A percentile compares a stretch with the other conserved stretches of the same genome.
phyloP scores from a whole-genome alignment of 805 yeast genomes.

The Tetrapisispora taiwanensis region DNA sequence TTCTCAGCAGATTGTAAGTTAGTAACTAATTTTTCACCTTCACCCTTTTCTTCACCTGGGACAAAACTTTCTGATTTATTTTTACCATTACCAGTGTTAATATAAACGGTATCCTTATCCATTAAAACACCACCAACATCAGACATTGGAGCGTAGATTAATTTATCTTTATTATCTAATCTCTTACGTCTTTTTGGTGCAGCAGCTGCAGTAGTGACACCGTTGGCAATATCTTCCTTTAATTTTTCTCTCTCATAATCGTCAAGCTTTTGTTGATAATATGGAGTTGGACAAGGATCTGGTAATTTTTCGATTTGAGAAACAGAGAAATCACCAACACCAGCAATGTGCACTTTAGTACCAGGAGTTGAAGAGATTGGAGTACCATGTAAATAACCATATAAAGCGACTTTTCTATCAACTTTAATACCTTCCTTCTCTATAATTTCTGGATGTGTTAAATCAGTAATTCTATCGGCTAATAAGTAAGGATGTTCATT shows the following conservation, averaged over 20 bases:
- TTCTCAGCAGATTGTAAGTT: conserved; percentile 62
- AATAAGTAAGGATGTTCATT: conserved; percentile 93
- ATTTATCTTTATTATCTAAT: conserved; percentile 86
- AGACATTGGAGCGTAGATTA: conserved; percentile 97
- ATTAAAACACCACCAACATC: conserved; percentile 98
- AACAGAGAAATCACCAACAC: conserved; percentile 82
- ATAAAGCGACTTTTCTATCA: conserved; percentile 82
- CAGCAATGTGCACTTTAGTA: conserved; percentile 85
- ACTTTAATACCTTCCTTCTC: conserved; percentile 63
- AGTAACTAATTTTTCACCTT: conserved; percentile 81
- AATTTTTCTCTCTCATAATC: conserved; percentile 68
- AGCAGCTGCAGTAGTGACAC: conserved; percentile 44
- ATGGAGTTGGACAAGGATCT: conserved; percentile 98
- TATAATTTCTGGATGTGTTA: conserved; percentile 82
- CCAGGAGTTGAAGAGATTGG: conserved; percentile 53
- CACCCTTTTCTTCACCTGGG: conserved; percentile 59
- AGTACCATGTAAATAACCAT: conserved; percentile 93
- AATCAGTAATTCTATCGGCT: conserved; percentile 84
- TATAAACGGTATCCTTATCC: conserved; percentile 95
- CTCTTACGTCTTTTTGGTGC: conserved; percentile 80
- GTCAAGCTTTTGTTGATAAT: conserved; percentile 73
- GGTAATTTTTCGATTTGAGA: conserved; percentile 78
- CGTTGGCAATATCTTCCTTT: conserved; percentile 38
- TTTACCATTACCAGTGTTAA: conserved; percentile 39
- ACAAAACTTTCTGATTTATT: conserved; percentile 36